These are phyloP conservation scores for Phycomyces nitens DNA, from an alignment of 192 early-diverging fungal genomes.

Conservation along the genomic window DNA sequence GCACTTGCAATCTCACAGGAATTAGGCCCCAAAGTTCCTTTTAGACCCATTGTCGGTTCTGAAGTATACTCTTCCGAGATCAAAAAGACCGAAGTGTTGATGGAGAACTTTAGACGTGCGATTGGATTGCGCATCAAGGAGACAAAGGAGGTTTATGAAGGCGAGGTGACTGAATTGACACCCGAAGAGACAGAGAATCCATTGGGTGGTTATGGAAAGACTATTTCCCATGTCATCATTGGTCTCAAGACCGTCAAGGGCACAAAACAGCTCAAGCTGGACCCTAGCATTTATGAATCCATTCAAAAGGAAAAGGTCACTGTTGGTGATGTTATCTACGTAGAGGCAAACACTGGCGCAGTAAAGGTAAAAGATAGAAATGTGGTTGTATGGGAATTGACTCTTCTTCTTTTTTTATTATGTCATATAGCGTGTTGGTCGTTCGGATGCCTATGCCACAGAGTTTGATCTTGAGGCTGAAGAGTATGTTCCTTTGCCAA, in stretches of 20 bases:
- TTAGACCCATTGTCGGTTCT: constrained; percentile 98
- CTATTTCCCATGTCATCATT: constrained; percentile 92
- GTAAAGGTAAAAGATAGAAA: constrained; percentile 70
- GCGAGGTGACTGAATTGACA: constrained; percentile 95
- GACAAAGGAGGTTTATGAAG: constrained; percentile 99
- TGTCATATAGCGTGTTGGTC: constrained; percentile 82
- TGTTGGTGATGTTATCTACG: constrained; percentile 97
- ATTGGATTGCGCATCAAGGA: constrained; percentile 97
- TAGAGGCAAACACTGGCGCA: constrained; percentile 96
- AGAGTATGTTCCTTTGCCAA: constrained; percentile 95
- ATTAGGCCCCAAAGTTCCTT: constrained; percentile 96
- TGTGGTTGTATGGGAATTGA: not conserved
- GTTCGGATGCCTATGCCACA: constrained; percentile 97
- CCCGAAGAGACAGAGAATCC: constrained; percentile 98
- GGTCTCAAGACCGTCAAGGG: constrained; percentile 98
- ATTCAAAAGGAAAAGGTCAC: constrained; percentile 96
- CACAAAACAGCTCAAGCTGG: constrained; percentile 94
- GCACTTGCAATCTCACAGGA: constrained; percentile 96
- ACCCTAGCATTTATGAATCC: constrained; percentile 95
- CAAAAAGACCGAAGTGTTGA: constrained; percentile 99
- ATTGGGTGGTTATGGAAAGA: constrained; percentile 96
- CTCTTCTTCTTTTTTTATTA: constrained; percentile 1
- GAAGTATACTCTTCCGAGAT: constrained; percentile 98
- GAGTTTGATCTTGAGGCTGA: constrained; percentile 99
- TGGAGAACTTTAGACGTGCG: constrained; percentile 97